Evolutionary conservation across 2,329 filamentous ascomycete genomes (phyloP), one percentile per base, ranked within the genome.

Genomic region (Alternaria infectoria): DNA sequence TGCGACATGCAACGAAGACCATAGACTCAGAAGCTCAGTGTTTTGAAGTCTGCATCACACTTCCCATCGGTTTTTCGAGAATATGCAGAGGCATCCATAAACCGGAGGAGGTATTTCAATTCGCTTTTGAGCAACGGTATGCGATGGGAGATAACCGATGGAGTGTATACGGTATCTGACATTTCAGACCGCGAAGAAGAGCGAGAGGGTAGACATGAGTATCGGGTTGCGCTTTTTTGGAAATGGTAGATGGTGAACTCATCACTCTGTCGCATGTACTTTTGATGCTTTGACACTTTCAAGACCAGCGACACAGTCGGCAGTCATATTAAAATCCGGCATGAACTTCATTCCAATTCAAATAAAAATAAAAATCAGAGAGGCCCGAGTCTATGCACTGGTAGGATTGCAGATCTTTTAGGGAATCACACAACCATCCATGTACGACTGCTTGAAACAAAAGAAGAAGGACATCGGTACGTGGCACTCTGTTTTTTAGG

Each of bases 161-260:
- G 0, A n/a, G 32, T 36, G 32, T 36, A 2, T 36, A 0, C 0
- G 32, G 1, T 0, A 36, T n/a, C 0, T 1, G 15, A 36, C 4
- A 0, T 36, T 36, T n/a, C 7, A 0, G 0, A n/a, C 13, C 32
- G 0, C 32, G 32, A 36, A 36, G 0, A 0, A 40, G 15, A 40
- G 15, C 0, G 36, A 17, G 36, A n/a, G 13, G 32, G 32, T 1
- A 5, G 15, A 40, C 32, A 36, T 32, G 30, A 30, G 28, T 6
- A 30, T 30, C 5, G 11, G 28, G 11, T 30, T 28, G 26, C 26
- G 11, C 11, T 28, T 28, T 28, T 28, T 28, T 28, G 26, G 26
- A 28, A 28, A 28, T 28, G 26, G 26, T 28, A 28, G 26, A 28
- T 28, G 26, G 11, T 11, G 26, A 30, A 32, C 30, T 7, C 30